Base-by-base conservation (phyloP, 2,329 filamentous ascomycete species). In the Microdochium trichocladiopsis region DNA sequence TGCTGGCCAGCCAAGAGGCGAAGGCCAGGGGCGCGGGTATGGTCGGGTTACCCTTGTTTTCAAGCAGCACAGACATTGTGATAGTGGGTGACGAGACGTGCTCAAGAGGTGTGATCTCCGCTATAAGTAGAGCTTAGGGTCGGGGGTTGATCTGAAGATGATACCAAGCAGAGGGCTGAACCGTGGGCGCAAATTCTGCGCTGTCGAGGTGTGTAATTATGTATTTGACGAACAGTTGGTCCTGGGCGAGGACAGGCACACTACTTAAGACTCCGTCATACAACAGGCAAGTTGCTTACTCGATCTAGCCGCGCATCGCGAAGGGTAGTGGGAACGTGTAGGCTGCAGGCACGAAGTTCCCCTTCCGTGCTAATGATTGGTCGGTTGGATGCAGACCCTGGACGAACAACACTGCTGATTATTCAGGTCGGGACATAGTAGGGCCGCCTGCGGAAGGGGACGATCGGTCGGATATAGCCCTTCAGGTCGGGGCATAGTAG, bases 11-110 rank as follows among this genome's bases (percentile, higher is more conserved):
- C 56, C 56, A 60, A 3, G 56, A 58, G 24, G 58, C 57, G 25
- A 60, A 60, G n/a, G 57, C 57, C 43, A 60, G 53, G 25, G 58
- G 57, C 22, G 54, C 50, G 14, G 58, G 58, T 33, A 58, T 22
- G 41, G 41, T 10, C 6, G 10, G 3, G 14, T 23, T 45, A 18
- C 41, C 41, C 18, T 45, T 45, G 41, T 45, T 45, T 12, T 45
- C 41, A 8, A 45, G 41, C 11, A 18, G 41, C 18, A 23, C 21
- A 3, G 41, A 45, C 41, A 45, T 45, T 22, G 12, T 45, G 41
- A 16, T 6, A 16, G 36, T 33, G 28, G 28, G 28, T 33, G 28
- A 33, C 14, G 28, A 33, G 28, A 33, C 28, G 28, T 33, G 28
- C 28, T 33, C 14, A 33, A 33, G 28, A 33, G 28, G 28, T 33